These are phyloP conservation scores for Kandelia obovata DNA, from an alignment of 345 rosid genomes.

Conservation along the genomic window DNA sequence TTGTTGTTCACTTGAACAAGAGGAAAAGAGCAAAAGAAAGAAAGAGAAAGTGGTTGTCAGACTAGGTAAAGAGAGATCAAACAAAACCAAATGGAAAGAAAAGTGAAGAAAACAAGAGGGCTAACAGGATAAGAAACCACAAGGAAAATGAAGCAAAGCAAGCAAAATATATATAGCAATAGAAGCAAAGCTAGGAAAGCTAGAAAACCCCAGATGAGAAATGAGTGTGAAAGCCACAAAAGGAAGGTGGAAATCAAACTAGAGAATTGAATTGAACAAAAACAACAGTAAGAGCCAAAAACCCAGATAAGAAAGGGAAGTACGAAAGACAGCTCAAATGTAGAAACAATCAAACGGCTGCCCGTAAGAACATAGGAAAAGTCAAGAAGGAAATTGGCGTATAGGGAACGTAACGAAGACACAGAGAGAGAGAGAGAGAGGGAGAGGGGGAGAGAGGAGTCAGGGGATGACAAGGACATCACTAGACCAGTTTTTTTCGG, in stretches of 20 bases:
- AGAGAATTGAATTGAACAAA: background rate
- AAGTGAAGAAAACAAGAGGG: background rate
- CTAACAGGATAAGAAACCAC: background rate
- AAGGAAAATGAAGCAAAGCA: background rate
- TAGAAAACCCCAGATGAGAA: slow-evolving; percentile 6
- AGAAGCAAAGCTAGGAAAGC: background rate
- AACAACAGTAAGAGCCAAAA: background rate
- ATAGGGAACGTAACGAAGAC: slow-evolving; percentile 4
- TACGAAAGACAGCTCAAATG: background rate
- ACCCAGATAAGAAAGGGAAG: background rate
- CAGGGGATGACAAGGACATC: slow-evolving; percentile 18
- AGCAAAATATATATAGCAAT: background rate
- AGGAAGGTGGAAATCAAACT: background rate
- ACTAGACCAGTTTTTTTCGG: slow-evolving; percentile 7
- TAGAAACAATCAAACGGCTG: background rate
- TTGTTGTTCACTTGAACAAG: background rate
- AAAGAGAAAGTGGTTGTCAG: background rate
- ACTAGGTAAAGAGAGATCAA: background rate
- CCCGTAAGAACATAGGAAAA: background rate
- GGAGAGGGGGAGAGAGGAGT: background rate
- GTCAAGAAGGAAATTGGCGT: background rate
- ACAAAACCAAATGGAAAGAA: background rate
- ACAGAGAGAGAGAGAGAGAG: background rate
- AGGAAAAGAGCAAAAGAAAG: background rate
- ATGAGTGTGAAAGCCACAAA: background rate